Evolutionary conservation across 768 basidiomycete species (phyloP), one percentile per base, ranked within the genome.

Genomic region (Russula emetica): DNA sequence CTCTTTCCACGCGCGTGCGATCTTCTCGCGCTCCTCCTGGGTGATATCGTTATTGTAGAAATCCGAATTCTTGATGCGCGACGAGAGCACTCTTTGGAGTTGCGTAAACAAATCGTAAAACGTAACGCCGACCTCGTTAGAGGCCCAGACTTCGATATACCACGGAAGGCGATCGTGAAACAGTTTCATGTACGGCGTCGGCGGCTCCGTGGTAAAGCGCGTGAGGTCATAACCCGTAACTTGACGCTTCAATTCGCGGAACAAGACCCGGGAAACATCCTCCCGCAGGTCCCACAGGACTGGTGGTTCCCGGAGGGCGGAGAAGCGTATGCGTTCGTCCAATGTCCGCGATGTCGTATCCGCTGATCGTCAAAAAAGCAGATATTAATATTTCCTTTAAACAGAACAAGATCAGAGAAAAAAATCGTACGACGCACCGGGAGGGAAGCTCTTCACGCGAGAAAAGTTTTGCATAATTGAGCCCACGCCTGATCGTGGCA

Each of bases 91-190:
- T 26, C 57, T 60, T 56, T 76, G 79, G 52, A 87, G 72, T 63
- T 81, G 79, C 36, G 67, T 62, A 56, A 88, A 73, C 18, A 89
- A 75, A 64, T 88, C 84, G 38, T 74, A 74, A 3, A 88, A 74
- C 6, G 85, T 84, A 59, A 87, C 77, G n/a, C 85, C 86, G 26
- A 80, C 73, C 2, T 78, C 77, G 47, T 79, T 76, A 30, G 67
- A 67, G 45, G 79, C 72, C 26, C 70, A 69, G 20, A 87, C 75
- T 66, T 88, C 86, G 71, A 89, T 79, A 72, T 82, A 85, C 87
- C 87, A 89, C 0, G 87, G 87, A 0, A 86, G 73, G 40, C 76
- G 74, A 0, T 80, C 73, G 71, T 86, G 84, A 69, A 78, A 83
- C 55, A 88, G 69, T 14, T 84, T 83, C 76, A 88, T 79, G 61